Evolutionary conservation across 2,329 filamentous ascomycete genomes (phyloP).

Genomic region (Talaromyces sp.): DNA sequence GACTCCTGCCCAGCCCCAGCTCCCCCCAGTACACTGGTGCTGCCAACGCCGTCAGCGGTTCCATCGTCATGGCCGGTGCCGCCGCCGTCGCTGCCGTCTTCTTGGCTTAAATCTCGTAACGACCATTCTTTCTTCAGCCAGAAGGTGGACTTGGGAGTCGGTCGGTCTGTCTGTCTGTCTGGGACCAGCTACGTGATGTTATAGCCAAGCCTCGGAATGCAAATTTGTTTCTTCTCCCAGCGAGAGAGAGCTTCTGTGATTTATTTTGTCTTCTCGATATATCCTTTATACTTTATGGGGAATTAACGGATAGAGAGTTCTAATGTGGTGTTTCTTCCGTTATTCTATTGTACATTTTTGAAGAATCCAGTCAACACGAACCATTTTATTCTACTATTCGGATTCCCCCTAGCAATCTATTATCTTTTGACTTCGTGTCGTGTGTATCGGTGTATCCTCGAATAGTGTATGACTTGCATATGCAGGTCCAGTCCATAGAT

Average conservation of each 20-base stretch:
- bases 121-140: background rate
- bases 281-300: background rate
- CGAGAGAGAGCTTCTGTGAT: background rate
- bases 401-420: background rate
- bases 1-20: constrained; percentile 18
- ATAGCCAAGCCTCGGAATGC: background rate
- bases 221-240: background rate
- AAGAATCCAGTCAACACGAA: constrained; percentile 10
- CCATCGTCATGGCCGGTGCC: constrained; percentile 31
- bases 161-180: background rate
- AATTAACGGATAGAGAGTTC: constrained; percentile 8
- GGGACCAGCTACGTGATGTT: constrained; percentile 3
- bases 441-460: background rate
- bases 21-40: constrained; percentile 30
- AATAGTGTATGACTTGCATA: background rate
- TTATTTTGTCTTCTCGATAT: constrained; percentile 4
- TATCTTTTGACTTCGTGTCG: background rate
- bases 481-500: background rate
- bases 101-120: constrained; percentile 30
- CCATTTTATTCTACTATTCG: background rate
- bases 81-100: constrained; percentile 32
- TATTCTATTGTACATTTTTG: constrained; percentile 8
- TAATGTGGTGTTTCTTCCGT: constrained; percentile 13
- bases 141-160: background rate
- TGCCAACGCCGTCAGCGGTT: constrained; percentile 28